Conservation (phyloP, 441 rosid species). For the Aleurites moluccanus region DNA sequence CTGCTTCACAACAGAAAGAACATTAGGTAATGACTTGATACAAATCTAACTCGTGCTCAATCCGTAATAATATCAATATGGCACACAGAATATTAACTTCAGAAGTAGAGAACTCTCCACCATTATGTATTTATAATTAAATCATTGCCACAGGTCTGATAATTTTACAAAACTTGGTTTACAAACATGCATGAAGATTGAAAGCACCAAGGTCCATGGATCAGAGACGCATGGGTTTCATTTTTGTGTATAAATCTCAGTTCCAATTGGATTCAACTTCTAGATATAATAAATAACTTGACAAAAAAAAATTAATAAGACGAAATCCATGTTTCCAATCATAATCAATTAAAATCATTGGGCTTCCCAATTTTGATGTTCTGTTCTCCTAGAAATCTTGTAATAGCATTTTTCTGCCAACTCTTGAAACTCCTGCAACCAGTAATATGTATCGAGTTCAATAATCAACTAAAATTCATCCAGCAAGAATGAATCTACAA, state of each 20-base stretch:
- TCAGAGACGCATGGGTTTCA: neutral
- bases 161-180: neutral
- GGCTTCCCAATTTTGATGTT: constrained; percentile 75
- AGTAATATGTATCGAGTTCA: constrained; percentile 14
- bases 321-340: neutral
- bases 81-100: no score
- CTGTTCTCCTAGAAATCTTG: constrained; percentile 56
- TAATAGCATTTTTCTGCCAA: constrained; percentile 85
- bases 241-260: neutral
- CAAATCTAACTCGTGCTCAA: no score
- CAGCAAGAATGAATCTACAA: neutral
- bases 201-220: neutral
- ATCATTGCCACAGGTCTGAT: neutral
- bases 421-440: constrained; percentile 84
- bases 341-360: constrained; percentile 49
- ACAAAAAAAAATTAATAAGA: neutral
- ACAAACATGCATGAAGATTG: neutral
- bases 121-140: no score
- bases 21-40: no score
- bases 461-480: neutral
- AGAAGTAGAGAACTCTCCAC: no score
- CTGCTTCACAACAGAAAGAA: no score
- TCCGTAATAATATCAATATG: no score
- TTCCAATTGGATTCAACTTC: neutral
- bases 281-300: neutral